Percentiles rank a stretch among this genome's conserved stretches.
Conservation (phyloP, 2,329 filamentous ascomycete genomes). For the Trichoderma asperellum region DNA sequence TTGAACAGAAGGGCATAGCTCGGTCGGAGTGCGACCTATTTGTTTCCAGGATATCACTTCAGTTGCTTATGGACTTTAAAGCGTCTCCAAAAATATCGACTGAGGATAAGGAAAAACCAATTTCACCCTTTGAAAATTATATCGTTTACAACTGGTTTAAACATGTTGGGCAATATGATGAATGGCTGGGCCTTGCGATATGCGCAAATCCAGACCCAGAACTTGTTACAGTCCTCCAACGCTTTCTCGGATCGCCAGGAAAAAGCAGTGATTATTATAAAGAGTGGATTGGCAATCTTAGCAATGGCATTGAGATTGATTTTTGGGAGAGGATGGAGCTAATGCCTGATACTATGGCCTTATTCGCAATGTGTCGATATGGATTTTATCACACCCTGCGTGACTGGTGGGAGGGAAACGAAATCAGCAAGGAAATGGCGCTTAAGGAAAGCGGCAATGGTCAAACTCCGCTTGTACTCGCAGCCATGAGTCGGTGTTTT, state of each 20-base stretch:
- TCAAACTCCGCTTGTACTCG: background rate
- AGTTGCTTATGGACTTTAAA: background rate
- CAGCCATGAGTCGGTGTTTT: background rate
- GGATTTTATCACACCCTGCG: constrained; percentile 17
- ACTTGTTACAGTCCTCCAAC: background rate
- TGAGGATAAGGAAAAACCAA: background rate
- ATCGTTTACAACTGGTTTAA: background rate
- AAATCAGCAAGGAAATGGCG: background rate
- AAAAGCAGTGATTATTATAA: background rate
- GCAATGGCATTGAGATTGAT: too few species aligned
- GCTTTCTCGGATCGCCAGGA: constrained; percentile 5
- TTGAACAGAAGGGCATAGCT: background rate
- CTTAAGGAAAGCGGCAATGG: too few species aligned
- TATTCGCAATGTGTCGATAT: background rate
- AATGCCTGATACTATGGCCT: background rate
- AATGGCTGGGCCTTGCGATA: constrained; percentile 3
- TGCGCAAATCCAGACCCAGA: background rate
- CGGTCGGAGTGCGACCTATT: background rate
- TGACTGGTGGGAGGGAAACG: constrained; percentile 19
- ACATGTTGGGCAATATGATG: constrained; percentile 1
- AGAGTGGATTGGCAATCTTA: background rate
- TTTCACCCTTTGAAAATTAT: background rate
- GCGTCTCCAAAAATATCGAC: background rate
- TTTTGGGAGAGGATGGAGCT: background rate
- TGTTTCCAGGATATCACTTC: background rate